phyloP scores from a whole-genome alignment of 768 basidiomycete genomes.

The Mycena galericulata region DNA sequence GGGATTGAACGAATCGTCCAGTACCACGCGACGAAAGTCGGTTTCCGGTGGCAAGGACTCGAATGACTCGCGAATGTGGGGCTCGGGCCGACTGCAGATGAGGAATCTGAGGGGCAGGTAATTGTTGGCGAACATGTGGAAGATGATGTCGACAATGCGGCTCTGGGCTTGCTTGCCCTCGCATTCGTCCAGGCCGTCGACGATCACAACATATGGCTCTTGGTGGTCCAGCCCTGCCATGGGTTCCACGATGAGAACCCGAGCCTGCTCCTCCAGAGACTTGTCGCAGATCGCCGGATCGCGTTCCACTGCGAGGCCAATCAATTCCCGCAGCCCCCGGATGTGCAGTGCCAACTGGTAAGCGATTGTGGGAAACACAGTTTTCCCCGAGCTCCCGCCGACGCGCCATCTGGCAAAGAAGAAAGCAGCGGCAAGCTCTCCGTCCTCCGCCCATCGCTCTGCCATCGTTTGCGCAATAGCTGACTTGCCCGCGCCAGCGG shows the following conservation, averaged over 20 bases:
- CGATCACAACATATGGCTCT: not conserved
- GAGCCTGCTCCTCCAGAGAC: constrained; percentile 1
- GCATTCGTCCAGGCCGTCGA: constrained; percentile 13
- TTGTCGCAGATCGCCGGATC: constrained; percentile 9
- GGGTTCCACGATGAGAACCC: not conserved
- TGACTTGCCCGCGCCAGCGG: constrained; percentile 6
- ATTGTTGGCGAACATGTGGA: not conserved
- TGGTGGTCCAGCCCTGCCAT: not conserved
- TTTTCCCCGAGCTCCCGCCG: not conserved
- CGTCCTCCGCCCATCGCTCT: not conserved
- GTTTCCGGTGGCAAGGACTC: not conserved
- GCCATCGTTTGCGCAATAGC: constrained; percentile 10
- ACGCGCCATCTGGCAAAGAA: constrained; percentile 1
- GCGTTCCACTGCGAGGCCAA: not conserved
- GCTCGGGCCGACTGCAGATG: constrained; percentile 11
- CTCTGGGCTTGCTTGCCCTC: not conserved
- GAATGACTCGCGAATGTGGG: constrained; percentile 6
- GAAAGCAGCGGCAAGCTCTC: not conserved
- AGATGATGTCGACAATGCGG: not conserved
- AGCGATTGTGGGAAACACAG: not conserved
- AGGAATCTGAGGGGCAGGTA: not conserved
- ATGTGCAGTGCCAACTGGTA: constrained; percentile 9
- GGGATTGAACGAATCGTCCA: constrained; percentile 1
- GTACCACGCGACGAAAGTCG: not conserved
- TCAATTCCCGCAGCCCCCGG: not conserved